These are phyloP conservation scores for Xylaria castorea DNA, from an alignment of 495 filamentous ascomycete species.

Conservation along the genomic window DNA sequence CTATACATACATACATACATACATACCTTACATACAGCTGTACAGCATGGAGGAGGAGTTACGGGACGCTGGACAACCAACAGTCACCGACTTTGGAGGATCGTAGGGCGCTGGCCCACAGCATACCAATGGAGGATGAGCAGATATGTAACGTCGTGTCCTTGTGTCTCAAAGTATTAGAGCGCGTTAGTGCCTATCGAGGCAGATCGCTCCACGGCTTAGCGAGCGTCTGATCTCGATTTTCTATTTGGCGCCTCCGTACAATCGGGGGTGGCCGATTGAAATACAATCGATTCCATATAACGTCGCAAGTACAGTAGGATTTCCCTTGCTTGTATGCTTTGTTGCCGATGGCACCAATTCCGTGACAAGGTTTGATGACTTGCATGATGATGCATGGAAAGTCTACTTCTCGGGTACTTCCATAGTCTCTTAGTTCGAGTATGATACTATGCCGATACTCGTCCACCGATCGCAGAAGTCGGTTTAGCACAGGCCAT, in stretches of 20 bases:
- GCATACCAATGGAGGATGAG: background rate
- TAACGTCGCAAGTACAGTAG: background rate
- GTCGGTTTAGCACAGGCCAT: slow-evolving; percentile 1
- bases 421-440: background rate
- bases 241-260: background rate
- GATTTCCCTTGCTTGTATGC: background rate
- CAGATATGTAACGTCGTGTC: slow-evolving; percentile 23
- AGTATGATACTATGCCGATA: background rate
- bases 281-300: background rate
- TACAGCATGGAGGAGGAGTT: background rate
- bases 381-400: slow-evolving; percentile 19
- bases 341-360: background rate
- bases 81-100: background rate
- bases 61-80: background rate
- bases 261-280: background rate
- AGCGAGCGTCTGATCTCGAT: slow-evolving; percentile 16
- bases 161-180: background rate
- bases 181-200: background rate
- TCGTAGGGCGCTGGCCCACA: background rate
- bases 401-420: slow-evolving; percentile 1
- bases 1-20: too few relatives aligned
- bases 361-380: background rate
- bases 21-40: background rate
- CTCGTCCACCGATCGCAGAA: background rate
- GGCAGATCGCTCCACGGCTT: background rate